Base-by-base conservation (phyloP, 306 rosid species). In the Cicer pinnatifidum region DNA sequence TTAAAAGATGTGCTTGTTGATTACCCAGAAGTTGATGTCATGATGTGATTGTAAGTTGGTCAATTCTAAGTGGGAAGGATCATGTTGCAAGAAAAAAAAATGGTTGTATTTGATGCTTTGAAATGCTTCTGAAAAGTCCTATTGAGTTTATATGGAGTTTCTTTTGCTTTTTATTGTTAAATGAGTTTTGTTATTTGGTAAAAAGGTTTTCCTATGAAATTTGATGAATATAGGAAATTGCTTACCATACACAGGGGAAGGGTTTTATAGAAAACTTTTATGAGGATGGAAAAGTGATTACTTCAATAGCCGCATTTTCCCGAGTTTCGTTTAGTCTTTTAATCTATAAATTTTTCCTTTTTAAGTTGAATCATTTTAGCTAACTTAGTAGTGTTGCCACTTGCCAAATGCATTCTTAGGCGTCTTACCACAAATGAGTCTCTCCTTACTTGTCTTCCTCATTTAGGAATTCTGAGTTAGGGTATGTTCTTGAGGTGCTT, bases 21-120 rank as follows among this genome's bases (percentile, higher is more conserved):
- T 63, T 63, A 52, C 40, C 20, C 19, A 11, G 41, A 28, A 51
- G 35, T 50, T 43, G 78, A 5, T 35, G 10, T 47, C 39, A 11
- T 15, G 50, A 15, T 51, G 58, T 78, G 67, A 71, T 78, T 72
- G 61, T 44, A 54, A 15, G 47, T 63, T 20, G 40, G 63, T 37
- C 5, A 33, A 10, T 63, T 51, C 13, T 4, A 13, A 4, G 44
- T 15, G 44, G 62, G n/a, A 52, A 47, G 67, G 72, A 11, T 75
- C 38, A 2, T 28, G 50, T 61, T 15, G 59, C 3, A 16, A 28
- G 60, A 44, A 35, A 33, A 43, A 37, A 11, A 37, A 7, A 11
- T 3, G 16, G 52, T 54, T 47, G 43, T 41, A 6, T 58, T 48
- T 6, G 62, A 54, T 57, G 69, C 20, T 17, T 66, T 79, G 13